A percentile compares a stretch with the other conserved stretches of the same genome.
These are phyloP conservation scores for Rhododendron ferrugineum DNA, from an alignment of 148 eudicot species.

Conservation along the genomic window DNA sequence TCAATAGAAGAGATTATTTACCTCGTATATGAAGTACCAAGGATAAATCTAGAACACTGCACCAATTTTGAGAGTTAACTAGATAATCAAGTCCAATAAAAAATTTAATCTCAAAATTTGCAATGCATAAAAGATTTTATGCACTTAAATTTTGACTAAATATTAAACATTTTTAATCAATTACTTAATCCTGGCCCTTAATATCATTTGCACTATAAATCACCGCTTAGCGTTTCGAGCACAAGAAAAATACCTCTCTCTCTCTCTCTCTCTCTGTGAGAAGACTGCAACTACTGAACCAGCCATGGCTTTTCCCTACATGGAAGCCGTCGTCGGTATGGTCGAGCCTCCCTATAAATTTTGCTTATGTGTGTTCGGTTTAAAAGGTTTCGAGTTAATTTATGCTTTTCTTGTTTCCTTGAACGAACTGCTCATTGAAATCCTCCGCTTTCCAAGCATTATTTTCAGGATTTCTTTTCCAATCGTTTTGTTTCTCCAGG, in stretches of 20 bases:
- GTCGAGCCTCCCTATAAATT: neutral
- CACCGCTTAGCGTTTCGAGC: neutral
- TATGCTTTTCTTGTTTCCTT: neutral
- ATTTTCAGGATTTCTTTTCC: neutral
- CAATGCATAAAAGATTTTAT: too few relatives aligned
- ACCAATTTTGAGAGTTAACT: too few relatives aligned
- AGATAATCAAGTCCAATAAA: too few relatives aligned
- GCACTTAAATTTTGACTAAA: too few relatives aligned
- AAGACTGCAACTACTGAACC: conserved; percentile 5
- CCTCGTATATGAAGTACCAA: too few relatives aligned
- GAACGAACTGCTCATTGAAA: neutral
- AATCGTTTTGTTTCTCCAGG: neutral
- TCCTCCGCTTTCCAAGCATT: neutral
- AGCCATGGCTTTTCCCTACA: conserved; percentile 85
- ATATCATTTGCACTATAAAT: neutral
- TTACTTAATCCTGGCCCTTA: too few relatives aligned
- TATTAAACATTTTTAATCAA: too few relatives aligned
- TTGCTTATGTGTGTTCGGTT: neutral
- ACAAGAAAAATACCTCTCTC: neutral
- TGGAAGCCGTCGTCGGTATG: conserved; percentile 86
- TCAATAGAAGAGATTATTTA: too few relatives aligned
- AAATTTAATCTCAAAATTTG: too few relatives aligned
- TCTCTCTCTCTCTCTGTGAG: neutral
- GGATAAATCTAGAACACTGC: too few relatives aligned
- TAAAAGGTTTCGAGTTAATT: neutral